These are phyloP conservation scores for Magnolia officinalis DNA, from an alignment of 164 flowering plant species.

Conservation along the genomic window DNA sequence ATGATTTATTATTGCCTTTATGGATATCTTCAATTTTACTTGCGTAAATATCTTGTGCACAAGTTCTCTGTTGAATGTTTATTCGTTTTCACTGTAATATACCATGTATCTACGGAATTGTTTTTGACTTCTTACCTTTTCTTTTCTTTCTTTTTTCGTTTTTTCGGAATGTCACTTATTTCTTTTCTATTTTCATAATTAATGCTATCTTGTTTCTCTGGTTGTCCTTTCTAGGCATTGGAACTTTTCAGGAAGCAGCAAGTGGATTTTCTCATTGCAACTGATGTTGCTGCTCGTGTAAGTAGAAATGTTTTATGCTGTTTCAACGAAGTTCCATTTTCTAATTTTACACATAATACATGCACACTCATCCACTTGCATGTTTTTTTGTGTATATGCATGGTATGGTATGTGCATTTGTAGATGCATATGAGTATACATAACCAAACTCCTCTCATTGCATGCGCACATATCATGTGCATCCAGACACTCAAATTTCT, in stretches of 20 bases:
- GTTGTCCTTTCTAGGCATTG: conserved; percentile 52
- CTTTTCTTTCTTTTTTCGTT: not conserved
- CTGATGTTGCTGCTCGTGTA: conserved; percentile 97
- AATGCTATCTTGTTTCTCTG: not conserved
- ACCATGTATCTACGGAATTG: too few species aligned
- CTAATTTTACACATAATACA: not conserved
- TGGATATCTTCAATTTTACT: too few species aligned
- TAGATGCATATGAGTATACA: too few species aligned
- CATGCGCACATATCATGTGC: too few species aligned
- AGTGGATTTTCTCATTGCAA: conserved; percentile 90
- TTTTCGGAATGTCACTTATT: not conserved
- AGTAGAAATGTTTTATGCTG: conserved; percentile 25
- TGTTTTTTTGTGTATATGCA: not conserved
- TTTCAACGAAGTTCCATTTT: not conserved
- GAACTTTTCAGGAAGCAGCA: conserved; percentile 85
- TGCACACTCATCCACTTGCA: not conserved
- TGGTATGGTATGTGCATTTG: not conserved
- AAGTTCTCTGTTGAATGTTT: too few species aligned
- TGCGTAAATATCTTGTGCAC: too few species aligned
- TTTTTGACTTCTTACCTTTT: not conserved
- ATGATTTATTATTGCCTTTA: too few species aligned
- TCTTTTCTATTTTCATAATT: not conserved
- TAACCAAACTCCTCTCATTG: too few species aligned
- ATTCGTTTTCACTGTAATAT: too few species aligned
- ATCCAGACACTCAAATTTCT: too few species aligned